phyloP scores from a whole-genome alignment of 2,329 filamentous ascomycete genomes.

The Pestalotiopsis sp. region DNA sequence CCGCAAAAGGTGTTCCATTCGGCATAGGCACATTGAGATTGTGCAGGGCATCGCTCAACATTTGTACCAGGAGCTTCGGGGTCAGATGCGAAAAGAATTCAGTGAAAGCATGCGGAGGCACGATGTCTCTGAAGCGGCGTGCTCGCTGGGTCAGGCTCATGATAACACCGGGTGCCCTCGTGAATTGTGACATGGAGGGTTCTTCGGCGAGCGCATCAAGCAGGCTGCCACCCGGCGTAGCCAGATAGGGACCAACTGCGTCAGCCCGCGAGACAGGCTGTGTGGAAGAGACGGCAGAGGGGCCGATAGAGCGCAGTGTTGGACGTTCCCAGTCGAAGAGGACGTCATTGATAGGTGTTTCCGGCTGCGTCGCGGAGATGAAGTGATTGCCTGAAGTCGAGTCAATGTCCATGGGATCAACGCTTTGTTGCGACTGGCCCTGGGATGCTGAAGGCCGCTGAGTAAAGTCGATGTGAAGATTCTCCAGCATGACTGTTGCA shows the following conservation, averaged over 20 bases:
- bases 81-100: constrained; percentile 89
- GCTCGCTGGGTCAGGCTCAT: constrained; percentile 88
- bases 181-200: constrained; percentile 86
- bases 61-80: constrained; percentile 73
- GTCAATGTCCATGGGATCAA: constrained; percentile 74
- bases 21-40: constrained; percentile 80
- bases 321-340: constrained; percentile 90
- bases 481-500: constrained; percentile 94
- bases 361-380: constrained; percentile 84
- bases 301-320: constrained; percentile 53
- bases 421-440: constrained; percentile 34
- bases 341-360: constrained; percentile 72
- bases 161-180: constrained; percentile 74
- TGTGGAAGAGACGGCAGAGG: constrained; percentile 47
- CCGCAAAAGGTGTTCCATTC: constrained; percentile 43
- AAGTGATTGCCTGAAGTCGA: constrained; percentile 38
- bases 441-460: constrained; percentile 58
- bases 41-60: constrained; percentile 80
- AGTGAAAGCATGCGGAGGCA: constrained; percentile 83
- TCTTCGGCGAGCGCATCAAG: constrained; percentile 76
- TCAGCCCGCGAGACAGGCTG: constrained; percentile 45
- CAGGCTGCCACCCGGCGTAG: constrained; percentile 43
- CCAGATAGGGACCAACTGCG: constrained; percentile 37
- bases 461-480: constrained; percentile 84
- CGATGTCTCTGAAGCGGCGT: constrained; percentile 85